Evolutionary conservation across 2,329 filamentous ascomycete genomes (phyloP), one percentile per base, ranked within the genome.

Genomic region (Pseudogymnoascus sp.): DNA sequence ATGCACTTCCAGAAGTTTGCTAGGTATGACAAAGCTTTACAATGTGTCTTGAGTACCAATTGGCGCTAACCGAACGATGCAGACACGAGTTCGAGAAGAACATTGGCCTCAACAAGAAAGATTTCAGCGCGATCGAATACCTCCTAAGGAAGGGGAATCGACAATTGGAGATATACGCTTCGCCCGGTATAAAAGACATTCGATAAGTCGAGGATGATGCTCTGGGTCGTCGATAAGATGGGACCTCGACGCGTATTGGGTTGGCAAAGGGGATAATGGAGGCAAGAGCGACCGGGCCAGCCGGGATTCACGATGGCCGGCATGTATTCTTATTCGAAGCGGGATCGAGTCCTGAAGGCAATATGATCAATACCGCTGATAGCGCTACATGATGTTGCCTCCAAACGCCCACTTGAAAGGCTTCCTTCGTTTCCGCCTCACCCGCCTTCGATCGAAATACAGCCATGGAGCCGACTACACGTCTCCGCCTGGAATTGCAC

Each of bases 61-160:
- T 42, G 36, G 11, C 31, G 34, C 31, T 12, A 53, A 53, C 62
- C 38, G 62, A 62, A 62, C 18, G 40, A 14, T 16, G 7, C 31
- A 93, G 90, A 68, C 75, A 79, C 28, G 91, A 97, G 72, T 97
- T 99, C 72, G 79, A 86, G 40, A 89, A 88, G 72, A 68, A 86
- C 70, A 72, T 80, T 21, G 69, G 73, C 8, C 70, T 88, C 61
- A 82, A 84, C 73, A 88, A 86, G 74, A 90, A 88, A 69, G 87
- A 90, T 69, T 90, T 90, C 72, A 75, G 77, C 31, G 82, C 88
- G 0, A 84, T 91, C 63, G 88, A 91, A 72, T 89, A 86, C 72
- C 75, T 90, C 40, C 69, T 91, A 42, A 79, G 88, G 42, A 88
- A 85, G 73, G 88, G 88, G 5, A 78, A 82, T 31, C 78, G 85